Evolutionary conservation across 2,329 filamentous ascomycete genomes (phyloP).

Genomic region (Amphichorda felina): DNA sequence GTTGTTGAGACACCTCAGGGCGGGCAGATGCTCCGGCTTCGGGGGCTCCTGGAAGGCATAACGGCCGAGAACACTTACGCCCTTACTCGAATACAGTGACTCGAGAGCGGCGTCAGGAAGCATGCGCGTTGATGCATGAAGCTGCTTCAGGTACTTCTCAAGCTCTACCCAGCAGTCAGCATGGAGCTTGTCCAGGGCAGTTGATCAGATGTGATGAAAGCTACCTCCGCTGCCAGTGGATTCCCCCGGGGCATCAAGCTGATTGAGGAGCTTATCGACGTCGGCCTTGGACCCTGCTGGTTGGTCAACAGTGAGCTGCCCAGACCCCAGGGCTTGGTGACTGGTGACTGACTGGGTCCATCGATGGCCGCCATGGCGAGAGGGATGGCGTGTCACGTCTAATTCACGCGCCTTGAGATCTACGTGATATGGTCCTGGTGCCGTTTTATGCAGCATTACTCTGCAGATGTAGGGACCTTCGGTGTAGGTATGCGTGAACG

Average conservation of each 20-base stretch:
- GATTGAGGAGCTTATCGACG: slow-evolving; percentile 2
- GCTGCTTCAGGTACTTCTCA: slow-evolving; percentile 2
- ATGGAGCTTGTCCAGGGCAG: neutral
- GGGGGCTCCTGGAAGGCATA: slow-evolving; percentile 3
- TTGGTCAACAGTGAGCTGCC: too few species aligned
- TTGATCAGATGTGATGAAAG: neutral
- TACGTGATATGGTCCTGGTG: too few species aligned
- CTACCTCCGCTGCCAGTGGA: neutral
- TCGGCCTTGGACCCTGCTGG: slow-evolving; percentile 3
- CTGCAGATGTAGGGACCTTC: too few species aligned
- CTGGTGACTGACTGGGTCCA: slow-evolving; percentile 2
- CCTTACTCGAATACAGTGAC: slow-evolving; percentile 3
- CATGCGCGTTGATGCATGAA: slow-evolving; percentile 2
- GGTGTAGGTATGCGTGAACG: too few species aligned
- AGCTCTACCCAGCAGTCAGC: neutral
- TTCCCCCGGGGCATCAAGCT: neutral
- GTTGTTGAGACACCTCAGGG: slow-evolving; percentile 5
- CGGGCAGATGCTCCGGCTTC: slow-evolving; percentile 3
- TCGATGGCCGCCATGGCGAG: slow-evolving; percentile 1
- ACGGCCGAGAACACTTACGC: slow-evolving; percentile 1
- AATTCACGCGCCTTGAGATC: too few species aligned
- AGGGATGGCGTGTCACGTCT: too few species aligned
- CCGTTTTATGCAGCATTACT: too few species aligned
- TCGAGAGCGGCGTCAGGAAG: slow-evolving; percentile 1
- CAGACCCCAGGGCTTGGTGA: neutral